These are phyloP conservation scores for Tricholoma furcatifolium DNA, from an alignment of 768 basidiomycete species.

Conservation along the genomic window DNA sequence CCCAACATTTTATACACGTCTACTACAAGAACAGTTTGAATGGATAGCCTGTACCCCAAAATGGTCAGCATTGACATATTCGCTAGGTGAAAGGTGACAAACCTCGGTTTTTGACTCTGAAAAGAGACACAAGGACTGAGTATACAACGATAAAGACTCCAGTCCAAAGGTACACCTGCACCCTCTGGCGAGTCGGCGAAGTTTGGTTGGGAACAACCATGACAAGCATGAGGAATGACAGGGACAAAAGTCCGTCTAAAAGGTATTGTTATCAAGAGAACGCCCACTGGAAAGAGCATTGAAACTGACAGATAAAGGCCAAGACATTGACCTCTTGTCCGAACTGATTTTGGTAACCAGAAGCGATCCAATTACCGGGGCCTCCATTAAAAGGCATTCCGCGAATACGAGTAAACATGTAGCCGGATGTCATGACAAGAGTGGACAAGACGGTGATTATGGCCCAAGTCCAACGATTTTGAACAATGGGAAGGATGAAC, in stretches of 20 bases:
- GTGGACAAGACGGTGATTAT: slow-evolving; percentile 51
- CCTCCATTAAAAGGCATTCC: slow-evolving; percentile 65
- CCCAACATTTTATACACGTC: background rate
- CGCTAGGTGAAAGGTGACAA: slow-evolving; percentile 15
- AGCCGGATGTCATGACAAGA: slow-evolving; percentile 87
- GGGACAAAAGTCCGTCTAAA: slow-evolving; percentile 81
- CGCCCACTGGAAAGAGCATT: background rate
- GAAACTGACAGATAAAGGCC: slow-evolving; percentile 76
- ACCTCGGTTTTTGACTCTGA: slow-evolving; percentile 91
- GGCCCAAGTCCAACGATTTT: slow-evolving; percentile 81
- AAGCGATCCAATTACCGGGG: slow-evolving; percentile 78
- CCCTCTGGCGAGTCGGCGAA: slow-evolving; percentile 71
- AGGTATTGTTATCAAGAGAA: background rate
- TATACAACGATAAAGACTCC: slow-evolving; percentile 80
- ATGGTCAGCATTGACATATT: background rate
- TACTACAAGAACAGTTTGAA: slow-evolving; percentile 64
- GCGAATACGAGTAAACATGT: slow-evolving; percentile 96
- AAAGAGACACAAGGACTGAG: slow-evolving; percentile 82
- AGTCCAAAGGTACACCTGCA: slow-evolving; percentile 90
- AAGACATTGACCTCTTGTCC: slow-evolving; percentile 93
- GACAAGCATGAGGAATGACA: slow-evolving; percentile 77
- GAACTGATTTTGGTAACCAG: slow-evolving; percentile 85
- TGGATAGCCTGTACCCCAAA: slow-evolving; percentile 60
- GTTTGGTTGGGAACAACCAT: slow-evolving; percentile 77
- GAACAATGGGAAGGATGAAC: slow-evolving; percentile 62